Conservation (phyloP, 306 rosid genomes). For the Alnus rubra region DNA sequence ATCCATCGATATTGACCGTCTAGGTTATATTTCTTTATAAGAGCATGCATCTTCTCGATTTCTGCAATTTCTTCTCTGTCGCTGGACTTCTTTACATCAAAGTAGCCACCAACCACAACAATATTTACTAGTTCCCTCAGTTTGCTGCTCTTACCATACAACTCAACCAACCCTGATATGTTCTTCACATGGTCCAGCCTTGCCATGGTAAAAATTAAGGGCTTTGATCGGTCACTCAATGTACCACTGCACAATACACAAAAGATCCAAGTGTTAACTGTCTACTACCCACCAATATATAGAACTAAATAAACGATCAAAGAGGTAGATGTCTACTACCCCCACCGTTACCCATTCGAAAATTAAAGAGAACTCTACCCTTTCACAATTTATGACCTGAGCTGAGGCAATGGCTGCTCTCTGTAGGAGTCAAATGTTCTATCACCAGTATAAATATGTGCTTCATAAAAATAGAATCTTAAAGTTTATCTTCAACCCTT, state of each 20-base stretch:
- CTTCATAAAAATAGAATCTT: background rate
- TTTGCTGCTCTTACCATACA: conserved; percentile 65
- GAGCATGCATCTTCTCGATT: conserved; percentile 89
- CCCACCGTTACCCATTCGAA: background rate
- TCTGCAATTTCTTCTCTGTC: conserved; percentile 93
- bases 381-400: background rate
- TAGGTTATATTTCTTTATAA: conserved; percentile 55
- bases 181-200: conserved; percentile 85
- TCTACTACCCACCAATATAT: background rate
- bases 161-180: conserved; percentile 78
- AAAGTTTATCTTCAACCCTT: background rate
- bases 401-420: background rate
- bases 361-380: background rate
- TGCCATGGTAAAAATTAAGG: conserved; percentile 88
- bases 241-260: conserved; percentile 56
- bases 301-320: background rate
- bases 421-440: background rate
- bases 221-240: conserved; percentile 72
- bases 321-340: background rate
- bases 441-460: background rate
- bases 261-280: conserved; percentile 20
- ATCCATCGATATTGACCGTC: conserved; percentile 86
- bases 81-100: conserved; percentile 66
- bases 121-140: conserved; percentile 88
- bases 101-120: conserved; percentile 79